Base-by-base conservation (phyloP, 2,329 filamentous ascomycete species). In the Stenocarpella maydis region DNA sequence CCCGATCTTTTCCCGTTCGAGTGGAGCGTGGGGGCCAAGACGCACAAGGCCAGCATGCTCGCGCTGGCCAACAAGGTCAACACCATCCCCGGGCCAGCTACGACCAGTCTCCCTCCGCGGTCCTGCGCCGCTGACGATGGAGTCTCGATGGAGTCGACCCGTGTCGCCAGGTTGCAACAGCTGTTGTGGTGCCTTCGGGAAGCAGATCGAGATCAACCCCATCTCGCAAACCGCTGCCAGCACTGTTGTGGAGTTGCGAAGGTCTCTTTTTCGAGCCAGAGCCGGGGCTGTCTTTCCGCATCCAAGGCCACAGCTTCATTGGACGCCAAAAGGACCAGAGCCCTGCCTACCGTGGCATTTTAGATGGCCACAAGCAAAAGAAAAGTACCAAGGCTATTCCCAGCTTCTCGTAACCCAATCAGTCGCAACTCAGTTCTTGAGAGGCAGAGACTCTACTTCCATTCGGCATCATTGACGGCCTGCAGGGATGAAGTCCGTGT, bases 181-280 rank as follows among this genome's bases (percentile, higher is more conserved):
- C 58, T 47, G 41, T 61, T 61, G 58, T 63, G 41, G 43, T 26
- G 4, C 43, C 58, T 19, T 41, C 37, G 54, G 54, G 14, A 58
- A 41, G 37, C 58, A 49, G 58, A 63, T 63, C 58, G 28, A 47
- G 17, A 21, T 6, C 26, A n/a, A 41, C 14, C 41, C 58, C 31
- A n/a, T 54, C 41, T 34, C 31, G 58, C 55, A 41, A 53, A 41
- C 50, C 41, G 43, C 43, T 55, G 50, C 64, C 52, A 67, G 64
- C 64, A 52, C 64, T 67, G 64, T 49, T 58, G 41, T 34, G 64
- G 64, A 58, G 64, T 28, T 37, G 14, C 14, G 9, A n/a, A 47
- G 26, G 37, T 58, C 28, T 39, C n/a, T n/a, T 54, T 28, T 8
- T 34, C 24, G 52, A 55, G 41, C 31, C 7, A 24, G 19, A 24